These are phyloP conservation scores for Amphicarpaea edgeworthii DNA, from an alignment of 306 rosid genomes.

Conservation along the genomic window DNA sequence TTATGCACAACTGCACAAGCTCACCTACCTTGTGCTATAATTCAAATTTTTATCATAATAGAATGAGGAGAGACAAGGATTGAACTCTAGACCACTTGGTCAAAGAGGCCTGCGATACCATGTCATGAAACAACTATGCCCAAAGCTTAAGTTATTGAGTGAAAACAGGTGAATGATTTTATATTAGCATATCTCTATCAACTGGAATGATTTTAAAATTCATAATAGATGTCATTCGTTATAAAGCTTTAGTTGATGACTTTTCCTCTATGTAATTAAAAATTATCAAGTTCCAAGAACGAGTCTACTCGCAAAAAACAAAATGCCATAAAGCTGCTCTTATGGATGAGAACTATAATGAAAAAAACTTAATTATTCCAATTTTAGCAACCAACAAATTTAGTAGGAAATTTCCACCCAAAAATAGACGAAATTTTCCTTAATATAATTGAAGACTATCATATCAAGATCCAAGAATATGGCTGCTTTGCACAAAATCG, in stretches of 20 bases:
- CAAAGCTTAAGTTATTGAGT: too few relatives aligned
- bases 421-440: too few relatives aligned
- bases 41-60: background rate
- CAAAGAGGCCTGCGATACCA: background rate
- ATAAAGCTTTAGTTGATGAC: background rate
- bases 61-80: background rate
- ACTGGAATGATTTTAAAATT: background rate
- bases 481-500: background rate
- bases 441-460: background rate
- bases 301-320: too few relatives aligned
- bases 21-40: background rate
- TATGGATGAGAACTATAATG: too few relatives aligned
- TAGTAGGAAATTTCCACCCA: too few relatives aligned
- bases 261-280: background rate
- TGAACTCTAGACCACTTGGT: background rate
- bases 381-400: too few relatives aligned
- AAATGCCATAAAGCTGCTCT: too few relatives aligned
- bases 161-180: too few relatives aligned
- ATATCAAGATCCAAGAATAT: too few relatives aligned
- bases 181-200: too few relatives aligned
- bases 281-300: too few relatives aligned
- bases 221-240: conserved; percentile 10
- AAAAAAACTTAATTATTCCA: too few relatives aligned
- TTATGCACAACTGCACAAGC: background rate
- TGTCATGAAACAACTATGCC: background rate